Evolutionary conservation across 345 rosid species (phyloP), one percentile per base, ranked within the genome.

Genomic region (Populus simonii): DNA sequence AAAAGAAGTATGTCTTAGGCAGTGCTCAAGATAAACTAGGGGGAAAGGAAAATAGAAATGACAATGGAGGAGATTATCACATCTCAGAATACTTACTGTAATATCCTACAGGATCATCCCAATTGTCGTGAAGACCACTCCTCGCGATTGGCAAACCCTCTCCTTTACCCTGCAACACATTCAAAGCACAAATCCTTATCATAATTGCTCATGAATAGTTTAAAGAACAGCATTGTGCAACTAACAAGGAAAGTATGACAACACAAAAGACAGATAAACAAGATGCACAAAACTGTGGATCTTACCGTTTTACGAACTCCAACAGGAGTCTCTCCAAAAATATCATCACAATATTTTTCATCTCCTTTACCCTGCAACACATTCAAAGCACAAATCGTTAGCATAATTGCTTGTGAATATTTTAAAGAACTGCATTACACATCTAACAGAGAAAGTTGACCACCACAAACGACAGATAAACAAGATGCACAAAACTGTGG

Each of bases 91-190:
- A 86, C 99, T 85, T 89, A 96, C 99, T 91, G 77, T 96, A 96
- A 81, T 96, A 96, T 61, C 99, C 99, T 75, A 89, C 99, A 22
- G 98, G 91, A 80, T 96, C 99, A 90, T 96, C 99, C 99, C 98
- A 96, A 75, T 96, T 96, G 89, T 96, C 99, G 84, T 94, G 83
- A 76, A 96, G 92, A 77, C 92, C 98, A 25, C 94, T 92, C 88
- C 93, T 88, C 49, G 87, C 86, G 57, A 93, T 79, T 55, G 86
- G 96, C 53, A 87, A 85, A 78, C 92, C 92, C 51, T 92, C 90
- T 62, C 84, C 89, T 81, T 90, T 94, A 65, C 88, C 94, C 93
- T 94, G 86, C 68, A 86, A 68, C 81, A 86, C 68, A 72, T 59
- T 47, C 3, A 36, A 53, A 49, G 25, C 68, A 36, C 38, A 74